Conservation (phyloP, 2,329 filamentous ascomycete species). For the Diaporthe batatas region DNA sequence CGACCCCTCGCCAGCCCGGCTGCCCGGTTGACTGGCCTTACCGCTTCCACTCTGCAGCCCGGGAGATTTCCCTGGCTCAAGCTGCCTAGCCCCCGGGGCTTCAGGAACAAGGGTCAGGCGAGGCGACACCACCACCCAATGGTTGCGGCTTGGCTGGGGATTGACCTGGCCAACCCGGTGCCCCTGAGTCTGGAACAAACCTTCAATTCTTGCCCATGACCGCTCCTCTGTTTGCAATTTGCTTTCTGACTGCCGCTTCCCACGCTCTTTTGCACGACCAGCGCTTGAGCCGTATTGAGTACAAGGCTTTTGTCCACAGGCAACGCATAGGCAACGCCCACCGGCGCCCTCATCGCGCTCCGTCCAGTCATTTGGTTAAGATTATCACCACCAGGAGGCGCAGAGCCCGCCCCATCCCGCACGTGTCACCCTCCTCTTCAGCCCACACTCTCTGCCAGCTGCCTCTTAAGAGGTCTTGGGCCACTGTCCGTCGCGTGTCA, state of each 20-base stretch:
- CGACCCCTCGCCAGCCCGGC: not conserved
- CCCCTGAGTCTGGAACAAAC: conserved; percentile 38
- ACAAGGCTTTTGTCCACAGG: conserved; percentile 58
- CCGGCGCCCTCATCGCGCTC: conserved; percentile 51
- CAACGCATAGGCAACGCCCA: conserved; percentile 54
- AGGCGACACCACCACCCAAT: conserved; percentile 28
- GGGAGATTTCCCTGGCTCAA: conserved; percentile 32
- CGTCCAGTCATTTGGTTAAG: conserved; percentile 55
- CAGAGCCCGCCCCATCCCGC: conserved; percentile 44
- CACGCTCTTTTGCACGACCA: conserved; percentile 60
- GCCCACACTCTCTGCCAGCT: conserved; percentile 20
- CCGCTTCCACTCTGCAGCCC: conserved; percentile 34
- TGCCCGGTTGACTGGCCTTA: conserved; percentile 25
- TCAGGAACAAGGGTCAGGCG: conserved; percentile 37
- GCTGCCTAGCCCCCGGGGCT: conserved; percentile 31
- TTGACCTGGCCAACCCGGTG: conserved; percentile 36
- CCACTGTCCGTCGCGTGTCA: conserved; percentile 45
- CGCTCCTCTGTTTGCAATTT: conserved; percentile 52
- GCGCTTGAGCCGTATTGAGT: conserved; percentile 54
- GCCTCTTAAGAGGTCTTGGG: conserved; percentile 37
- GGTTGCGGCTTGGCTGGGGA: conserved; percentile 32
- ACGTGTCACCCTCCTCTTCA: conserved; percentile 41
- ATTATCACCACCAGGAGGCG: conserved; percentile 46
- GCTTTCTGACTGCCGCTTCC: conserved; percentile 61
- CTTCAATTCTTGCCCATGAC: conserved; percentile 58